Evolutionary conservation across 768 basidiomycete genomes (phyloP).

Genomic region (Imleria badia): DNA sequence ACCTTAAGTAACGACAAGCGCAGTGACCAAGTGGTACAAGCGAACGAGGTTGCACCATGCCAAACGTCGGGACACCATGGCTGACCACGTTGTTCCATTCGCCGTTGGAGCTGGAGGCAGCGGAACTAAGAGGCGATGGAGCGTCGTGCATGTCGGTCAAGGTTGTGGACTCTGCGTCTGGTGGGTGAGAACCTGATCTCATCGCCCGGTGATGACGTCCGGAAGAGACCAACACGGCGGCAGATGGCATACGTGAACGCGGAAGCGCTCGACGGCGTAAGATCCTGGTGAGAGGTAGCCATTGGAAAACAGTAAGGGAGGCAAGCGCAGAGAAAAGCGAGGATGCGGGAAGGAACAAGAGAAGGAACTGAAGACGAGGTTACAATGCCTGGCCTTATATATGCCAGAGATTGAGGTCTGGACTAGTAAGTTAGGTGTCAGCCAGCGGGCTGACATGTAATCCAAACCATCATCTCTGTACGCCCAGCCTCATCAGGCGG

Average conservation of each 20-base stretch:
- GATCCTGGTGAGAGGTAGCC: background rate
- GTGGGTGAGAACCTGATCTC: background rate
- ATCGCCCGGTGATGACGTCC: background rate
- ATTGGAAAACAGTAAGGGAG: background rate
- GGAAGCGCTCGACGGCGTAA: background rate
- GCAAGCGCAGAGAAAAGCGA: background rate
- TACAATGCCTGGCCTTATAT: slow-evolving; percentile 3
- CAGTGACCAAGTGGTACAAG: slow-evolving; percentile 6
- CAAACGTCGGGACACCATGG: background rate
- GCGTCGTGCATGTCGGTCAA: background rate
- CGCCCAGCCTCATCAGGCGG: background rate
- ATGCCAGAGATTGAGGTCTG: background rate
- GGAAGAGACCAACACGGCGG: background rate
- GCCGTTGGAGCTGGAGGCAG: background rate
- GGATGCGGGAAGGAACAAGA: background rate
- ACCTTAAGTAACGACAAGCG: slow-evolving; percentile 7
- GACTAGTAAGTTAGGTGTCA: background rate
- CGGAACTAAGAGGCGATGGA: background rate
- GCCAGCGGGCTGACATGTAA: background rate
- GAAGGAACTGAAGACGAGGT: background rate
- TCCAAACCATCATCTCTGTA: too few species aligned
- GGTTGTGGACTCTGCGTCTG: background rate
- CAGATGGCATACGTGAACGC: background rate
- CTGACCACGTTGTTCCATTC: background rate
- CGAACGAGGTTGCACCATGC: slow-evolving; percentile 5